Conservation (phyloP, 1,284 basidiomycete species). For the Vanrija sp. region DNA sequence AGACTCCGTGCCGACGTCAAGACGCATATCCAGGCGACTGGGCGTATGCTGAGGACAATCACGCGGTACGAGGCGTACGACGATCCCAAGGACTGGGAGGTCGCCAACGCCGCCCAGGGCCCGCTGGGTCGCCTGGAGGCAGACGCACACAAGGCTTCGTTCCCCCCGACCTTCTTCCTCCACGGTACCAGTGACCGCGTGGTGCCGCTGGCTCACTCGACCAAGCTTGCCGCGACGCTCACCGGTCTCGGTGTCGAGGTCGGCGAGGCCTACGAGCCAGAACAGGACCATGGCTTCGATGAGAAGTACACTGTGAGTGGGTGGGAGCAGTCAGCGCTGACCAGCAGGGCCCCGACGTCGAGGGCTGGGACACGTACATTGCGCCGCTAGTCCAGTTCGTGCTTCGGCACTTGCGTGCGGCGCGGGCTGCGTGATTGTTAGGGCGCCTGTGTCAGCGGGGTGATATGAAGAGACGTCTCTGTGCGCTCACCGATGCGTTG, state of each 20-base stretch:
- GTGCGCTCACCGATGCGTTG: too few species aligned
- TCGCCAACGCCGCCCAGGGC: slow-evolving; percentile 5
- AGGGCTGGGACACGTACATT: too few species aligned
- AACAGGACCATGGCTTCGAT: slow-evolving; percentile 26
- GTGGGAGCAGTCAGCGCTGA: too few species aligned
- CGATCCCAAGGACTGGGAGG: slow-evolving; percentile 7
- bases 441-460: too few species aligned
- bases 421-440: too few species aligned
- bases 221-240: slow-evolving; percentile 17
- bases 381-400: too few species aligned
- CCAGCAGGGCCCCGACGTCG: too few species aligned
- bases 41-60: background rate
- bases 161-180: slow-evolving; percentile 28
- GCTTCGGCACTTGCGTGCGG: too few species aligned
- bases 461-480: too few species aligned
- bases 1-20: slow-evolving; percentile 7
- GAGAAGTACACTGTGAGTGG: slow-evolving; percentile 23
- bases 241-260: slow-evolving; percentile 14
- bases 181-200: slow-evolving; percentile 23
- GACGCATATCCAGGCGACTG: slow-evolving; percentile 1
- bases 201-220: slow-evolving; percentile 22
- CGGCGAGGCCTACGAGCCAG: slow-evolving; percentile 15
- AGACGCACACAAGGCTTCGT: background rate
- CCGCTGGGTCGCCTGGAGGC: slow-evolving; percentile 8
- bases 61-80: slow-evolving; percentile 1